Evolutionary conservation across 345 rosid genomes (phyloP), one percentile per base, ranked within the genome.

Genomic region (Eucalyptus leucophloia): DNA sequence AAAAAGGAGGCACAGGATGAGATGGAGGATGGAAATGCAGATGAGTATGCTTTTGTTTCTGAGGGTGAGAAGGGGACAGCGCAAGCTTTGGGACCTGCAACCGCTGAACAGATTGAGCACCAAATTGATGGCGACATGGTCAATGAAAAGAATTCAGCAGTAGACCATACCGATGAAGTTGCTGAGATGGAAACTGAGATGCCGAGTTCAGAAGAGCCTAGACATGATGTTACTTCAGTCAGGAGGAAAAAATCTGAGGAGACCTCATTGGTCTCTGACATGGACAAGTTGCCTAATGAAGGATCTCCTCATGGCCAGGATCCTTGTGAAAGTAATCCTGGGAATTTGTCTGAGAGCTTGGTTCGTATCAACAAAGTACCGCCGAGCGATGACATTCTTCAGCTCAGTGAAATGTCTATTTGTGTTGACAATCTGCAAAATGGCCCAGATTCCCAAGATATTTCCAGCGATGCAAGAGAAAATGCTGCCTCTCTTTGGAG

Each of bases 11-110:
- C 90, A 45, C 94, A 90, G 54, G 95, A 88, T 91, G 96, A 95
- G 92, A 88, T 94, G 37, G 97, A 96, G 90, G 97, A 96, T 90
- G 93, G 92, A 86, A 92, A 94, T 93, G 98, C 98, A 54, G 91
- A 89, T 91, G 99, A 98, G 89, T 95, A 95, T 91, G 97, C 97
- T 50, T 96, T 88, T 94, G 96, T 94, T 90, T 89, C 98, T 32
- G 98, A 94, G 92, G 88, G 88, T 90, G 98, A 97, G 60, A 91
- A 91, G 89, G 99, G 98, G 91, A 95, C 97, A 49, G 95, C 95
- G 56, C 99, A 96, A 92, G 95, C 98, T 23, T 89, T 96, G 90
- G 99, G 99, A 90, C 95, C 99, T 91, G 99, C 99, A 42, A 93
- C 95, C 62, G 91, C 97, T 51, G 99, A 98, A 89, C 99, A 98